Base-by-base conservation (phyloP, 2,329 filamentous ascomycete genomes). In the Cladosporium oxysporum region DNA sequence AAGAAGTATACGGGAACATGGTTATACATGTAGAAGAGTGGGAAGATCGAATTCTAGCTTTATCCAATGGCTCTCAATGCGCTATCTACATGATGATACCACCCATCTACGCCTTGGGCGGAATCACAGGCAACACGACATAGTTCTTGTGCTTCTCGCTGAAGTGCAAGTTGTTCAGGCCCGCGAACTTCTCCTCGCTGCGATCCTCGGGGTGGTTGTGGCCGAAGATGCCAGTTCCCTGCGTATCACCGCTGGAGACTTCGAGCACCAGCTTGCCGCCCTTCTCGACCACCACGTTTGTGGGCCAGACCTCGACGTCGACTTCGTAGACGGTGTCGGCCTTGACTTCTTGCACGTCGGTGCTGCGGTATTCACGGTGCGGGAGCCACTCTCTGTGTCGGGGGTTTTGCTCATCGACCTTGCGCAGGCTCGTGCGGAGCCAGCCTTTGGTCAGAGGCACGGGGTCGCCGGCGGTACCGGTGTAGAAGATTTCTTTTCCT, bases 251-350 rank as follows among this genome's bases (percentile, higher is more conserved):
- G 52, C 79, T 81, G 6, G 80, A 75, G 2, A 88, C 78, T 73
- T 88, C 86, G 50, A 89, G 81, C 2, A 87, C 79, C 18, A 88
- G 70, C 70, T 78, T 82, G 0, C 80, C 83, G 0, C 86, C 86
- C 67, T 81, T 79, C 67, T 81, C 82, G 1, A 83, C 77, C 0
- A 88, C 77, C 0, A 89, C 85, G 67, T 87, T 87, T 0, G 87
- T 89, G 0, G 87, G 87, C 88, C 87, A 90, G 0, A 90, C 74
- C 73, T 90, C 87, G 0, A 90, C 79, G 67, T 90, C 87, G 0
- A 89, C 85, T 0, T 73, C 76, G 70, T 90, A 90, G 0, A 87
- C 78, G 64, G 87, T 83, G 0, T 83, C 84, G 0, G 80, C 77
- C 31, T 83, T 80, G 10, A 90, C 86, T 0, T 82, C 79, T 55